Conservation (phyloP, 2,329 filamentous ascomycete species). For the Colletotrichum liriopes region DNA sequence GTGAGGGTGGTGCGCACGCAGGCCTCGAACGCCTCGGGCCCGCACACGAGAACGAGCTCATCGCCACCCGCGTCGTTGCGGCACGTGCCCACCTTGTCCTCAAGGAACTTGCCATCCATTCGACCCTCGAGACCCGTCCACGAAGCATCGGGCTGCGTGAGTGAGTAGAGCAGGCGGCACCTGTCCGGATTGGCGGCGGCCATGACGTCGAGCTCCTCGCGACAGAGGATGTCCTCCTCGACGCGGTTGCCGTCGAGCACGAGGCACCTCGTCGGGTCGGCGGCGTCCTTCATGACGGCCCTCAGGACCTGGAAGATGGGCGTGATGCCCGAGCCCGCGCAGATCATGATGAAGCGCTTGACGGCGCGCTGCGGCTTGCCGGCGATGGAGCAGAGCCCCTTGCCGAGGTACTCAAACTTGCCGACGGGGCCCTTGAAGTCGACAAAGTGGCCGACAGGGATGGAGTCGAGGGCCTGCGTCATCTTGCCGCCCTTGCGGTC, state of each 20-base stretch:
- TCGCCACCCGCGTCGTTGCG: constrained; percentile 55
- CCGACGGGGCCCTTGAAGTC: constrained; percentile 93
- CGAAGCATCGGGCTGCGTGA: constrained; percentile 73
- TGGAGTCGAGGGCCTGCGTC: constrained; percentile 82
- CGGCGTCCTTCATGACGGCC: constrained; percentile 76
- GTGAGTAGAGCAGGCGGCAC: constrained; percentile 78
- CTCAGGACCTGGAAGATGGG: constrained; percentile 89
- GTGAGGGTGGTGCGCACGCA: constrained; percentile 68
- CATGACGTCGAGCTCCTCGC: constrained; percentile 78
- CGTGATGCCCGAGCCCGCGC: constrained; percentile 91
- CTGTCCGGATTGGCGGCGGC: constrained; percentile 66
- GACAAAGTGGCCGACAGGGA: constrained; percentile 80
- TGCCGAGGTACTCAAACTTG: constrained; percentile 84
- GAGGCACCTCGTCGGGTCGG: constrained; percentile 77
- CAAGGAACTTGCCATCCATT: constrained; percentile 75
- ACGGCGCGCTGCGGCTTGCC: constrained; percentile 68
- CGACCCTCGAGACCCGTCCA: constrained; percentile 81
- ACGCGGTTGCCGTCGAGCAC: constrained; percentile 85
- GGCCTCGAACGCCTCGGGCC: constrained; percentile 82
- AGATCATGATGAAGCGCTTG: constrained; percentile 86
- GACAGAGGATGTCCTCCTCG: constrained; percentile 87
- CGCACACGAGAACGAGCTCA: constrained; percentile 83
- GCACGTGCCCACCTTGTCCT: constrained; percentile 68
- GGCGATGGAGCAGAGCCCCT: constrained; percentile 75
- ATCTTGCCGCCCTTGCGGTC: constrained; percentile 80